Conservation (phyloP, 305 asterid species). For the Plantago lanceolata region DNA sequence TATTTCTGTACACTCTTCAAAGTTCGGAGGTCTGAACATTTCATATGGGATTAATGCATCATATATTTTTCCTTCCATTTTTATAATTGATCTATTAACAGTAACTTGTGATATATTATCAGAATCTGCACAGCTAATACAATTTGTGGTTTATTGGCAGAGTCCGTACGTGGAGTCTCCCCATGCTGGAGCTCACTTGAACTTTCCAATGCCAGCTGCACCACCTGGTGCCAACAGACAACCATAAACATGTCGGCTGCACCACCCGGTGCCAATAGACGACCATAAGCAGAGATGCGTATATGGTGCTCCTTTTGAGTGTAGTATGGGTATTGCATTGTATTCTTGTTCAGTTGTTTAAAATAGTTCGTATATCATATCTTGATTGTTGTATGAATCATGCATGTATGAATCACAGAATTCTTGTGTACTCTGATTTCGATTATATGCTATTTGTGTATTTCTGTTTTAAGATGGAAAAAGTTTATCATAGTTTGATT, state of each 20-base stretch:
- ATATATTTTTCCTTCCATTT: background rate
- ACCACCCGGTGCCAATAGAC: conserved; percentile 83
- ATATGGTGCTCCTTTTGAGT: background rate
- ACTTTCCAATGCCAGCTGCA: conserved; percentile 83
- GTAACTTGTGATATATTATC: too few species aligned
- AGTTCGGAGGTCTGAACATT: too few species aligned
- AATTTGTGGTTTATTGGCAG: conserved; percentile 36
- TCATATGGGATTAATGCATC: too few species aligned
- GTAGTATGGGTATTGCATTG: conserved; percentile 25
- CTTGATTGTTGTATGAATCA: conserved; percentile 27
- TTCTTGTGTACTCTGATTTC: background rate
- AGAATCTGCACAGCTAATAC: background rate
- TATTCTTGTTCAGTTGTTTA: conserved; percentile 15
- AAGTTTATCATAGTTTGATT: background rate
- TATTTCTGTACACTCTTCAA: too few species aligned
- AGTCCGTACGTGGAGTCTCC: conserved; percentile 96
- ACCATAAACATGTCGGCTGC: conserved; percentile 68
- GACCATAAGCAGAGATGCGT: conserved; percentile 30
- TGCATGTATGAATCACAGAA: conserved; percentile 23
- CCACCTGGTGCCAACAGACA: conserved; percentile 85
- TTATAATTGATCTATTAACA: background rate
- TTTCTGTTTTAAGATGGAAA: too few species aligned
- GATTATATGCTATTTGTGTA: background rate
- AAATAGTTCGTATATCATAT: conserved; percentile 23
- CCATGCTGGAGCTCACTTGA: conserved; percentile 43